Base-by-base conservation (phyloP, 176 grass and related monocot genomes). In the Luzula sylvatica region DNA sequence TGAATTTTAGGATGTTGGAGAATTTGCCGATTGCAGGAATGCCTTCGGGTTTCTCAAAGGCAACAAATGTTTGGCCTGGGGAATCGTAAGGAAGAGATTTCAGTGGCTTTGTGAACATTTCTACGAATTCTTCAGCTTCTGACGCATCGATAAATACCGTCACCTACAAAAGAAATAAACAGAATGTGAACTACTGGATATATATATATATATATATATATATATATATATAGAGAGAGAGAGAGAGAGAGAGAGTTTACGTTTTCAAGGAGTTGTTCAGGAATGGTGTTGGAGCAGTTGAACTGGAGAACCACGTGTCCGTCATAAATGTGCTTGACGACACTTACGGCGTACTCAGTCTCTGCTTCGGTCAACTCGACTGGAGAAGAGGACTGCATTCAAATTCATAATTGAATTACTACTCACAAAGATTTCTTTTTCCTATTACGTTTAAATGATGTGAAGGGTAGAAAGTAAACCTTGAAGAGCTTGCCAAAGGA, bases 291-390 rank as follows among this genome's bases (percentile, higher is more conserved):
- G 50, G 93, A 79, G 72, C 93, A 98, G 69, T 98, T 98, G 53
- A 86, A 98, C 55, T 98, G 93, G 42, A 98, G 66, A 23, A 98
- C 71, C 50, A 98, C 56, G 50, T 98, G 86, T 2, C 72, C 65
- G 70, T 98, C 68, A 61, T 58, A 98, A 55, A 98, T 80, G 73
- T 98, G 93, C 66, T 98, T 98, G 25, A 98, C 86, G 27, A 75
- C 93, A 77, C 68, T 98, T 38, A 98, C 86, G 45, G 93, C 80
- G 80, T 98, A 98, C 76, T 98, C 93, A 45, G 93, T 98, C 55
- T 90, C 93, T 5, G 93, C 78, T 73, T 98, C 93, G 29, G 93
- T 98, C 68, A 98, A 77, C 80, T 98, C 93, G 66, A 92, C 52
- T 53, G 93, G 81, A 58, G 75, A 38, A 66, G 86, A 90, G 61